Evolutionary conservation across 495 filamentous ascomycete species (phyloP), one percentile per base, ranked within the genome.

Genomic region (Neurospora discreta): DNA sequence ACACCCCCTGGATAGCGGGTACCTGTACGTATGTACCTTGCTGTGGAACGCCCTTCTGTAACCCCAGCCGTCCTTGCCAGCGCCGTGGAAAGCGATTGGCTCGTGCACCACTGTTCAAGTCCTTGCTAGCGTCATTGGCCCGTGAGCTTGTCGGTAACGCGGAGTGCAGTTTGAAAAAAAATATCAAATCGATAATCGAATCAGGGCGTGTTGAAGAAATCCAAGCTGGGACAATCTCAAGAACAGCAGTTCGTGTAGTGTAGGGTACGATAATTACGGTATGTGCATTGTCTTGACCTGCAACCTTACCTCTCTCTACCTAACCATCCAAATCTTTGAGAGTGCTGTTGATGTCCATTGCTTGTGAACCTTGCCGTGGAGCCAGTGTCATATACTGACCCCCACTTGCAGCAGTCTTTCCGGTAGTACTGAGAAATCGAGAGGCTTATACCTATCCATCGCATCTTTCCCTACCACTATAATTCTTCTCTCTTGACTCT

Each of bases 101-200:
- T 44, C 41, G 38, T n/a, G 69, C 44, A 44, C 72, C 52, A 52
- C 52, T 58, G 40, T 42, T 58, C n/a, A 41, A 40, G 39, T 43
- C 20, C n/a, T 40, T 65, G 52, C 23, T 74, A 72, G 70, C 73
- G 71, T 74, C 73, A 74, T 72, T 74, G 73, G 70, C 70, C 70
- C 44, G 30, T 42, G 42, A 60, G 69, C 41, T 70, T 60, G 30
- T 52, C 41, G 30, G 69, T 70, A 60, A 65, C 41, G 69, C 30
- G 39, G 39, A 42, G 69, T 70, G 69, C 70, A 69, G n/a, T 71
- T 68, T 67, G 46, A 5, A 39, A 68, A 26, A 70, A 52, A 65
- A 71, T 65, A 65, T 65, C 52, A 65, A 13, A 18, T 65, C 52
- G 52, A 65, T 5, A 18, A 33, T 33, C 52, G 26, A 20, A 58